Evolutionary conservation across 441 rosid genomes (phyloP), one percentile per base, ranked within the genome.

Genomic region (Eruca vesicaria): DNA sequence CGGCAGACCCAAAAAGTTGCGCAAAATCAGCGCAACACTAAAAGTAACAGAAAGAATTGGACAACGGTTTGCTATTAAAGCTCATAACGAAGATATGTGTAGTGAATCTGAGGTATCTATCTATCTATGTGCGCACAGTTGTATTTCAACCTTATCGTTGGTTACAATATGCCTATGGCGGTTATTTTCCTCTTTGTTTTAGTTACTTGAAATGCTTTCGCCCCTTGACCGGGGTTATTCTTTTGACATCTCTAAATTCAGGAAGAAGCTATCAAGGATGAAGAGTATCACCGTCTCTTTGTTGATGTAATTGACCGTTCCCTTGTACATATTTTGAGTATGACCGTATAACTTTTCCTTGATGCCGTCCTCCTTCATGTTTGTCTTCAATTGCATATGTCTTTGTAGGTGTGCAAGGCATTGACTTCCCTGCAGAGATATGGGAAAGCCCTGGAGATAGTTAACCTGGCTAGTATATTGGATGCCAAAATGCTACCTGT

Each of bases 391-490:
- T 41, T 66, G 9, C 48, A 11, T 59, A 35, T 58, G n/a, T n/a
- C n/a, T 35, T 63, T 74, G 78, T 71, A 94, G 98, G 79, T 93
- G 80, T 90, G 97, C 86, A 93, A 86, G 85, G 96, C 90, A 48
- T 77, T 93, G 82, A 91, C 89, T 68, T 90, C 92, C n/a, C 75
- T 91, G 79, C 84, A 84, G 75, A 86, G 92, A 77, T 90, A 87
- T 59, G 84, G 89, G 88, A 97, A 95, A 77, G 97, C 97, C 66
- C 83, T 90, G 63, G 95, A 95, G 80, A 86, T 95, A 73, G 89
- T 95, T 76, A 80, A 84, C 73, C 86, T 91, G 52, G 85, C 88
- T 26, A 63, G 84, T 73, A 86, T 85, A 80, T 78, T 87, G 78
- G 88, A 87, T 11, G 76, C 78, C 77, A 82, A 84, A 74, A 79